Conservation (phyloP, 140 eudicot species). For the Erigeron philadelphicus region DNA sequence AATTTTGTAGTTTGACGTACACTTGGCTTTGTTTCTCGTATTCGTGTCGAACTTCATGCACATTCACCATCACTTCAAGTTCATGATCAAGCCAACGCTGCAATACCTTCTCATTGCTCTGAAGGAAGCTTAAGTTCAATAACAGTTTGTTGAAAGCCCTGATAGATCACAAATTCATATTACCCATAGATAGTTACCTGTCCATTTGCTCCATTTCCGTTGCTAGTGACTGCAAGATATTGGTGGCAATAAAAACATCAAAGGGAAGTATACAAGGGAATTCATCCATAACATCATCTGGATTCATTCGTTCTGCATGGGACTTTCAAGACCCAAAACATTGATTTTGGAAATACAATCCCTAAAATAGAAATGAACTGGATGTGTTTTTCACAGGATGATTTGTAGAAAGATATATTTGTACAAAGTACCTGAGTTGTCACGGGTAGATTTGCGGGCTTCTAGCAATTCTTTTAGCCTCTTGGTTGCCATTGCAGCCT, state of each 20-base stretch:
- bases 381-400: background rate
- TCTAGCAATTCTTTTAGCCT: slow-evolving; percentile 89
- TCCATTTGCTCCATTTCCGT: slow-evolving; percentile 72
- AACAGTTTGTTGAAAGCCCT: background rate
- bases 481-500: slow-evolving; percentile 98
- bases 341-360: background rate
- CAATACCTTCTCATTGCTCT: slow-evolving; percentile 81
- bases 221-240: slow-evolving; percentile 51
- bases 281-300: background rate
- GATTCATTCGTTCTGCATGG: background rate
- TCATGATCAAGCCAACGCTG: slow-evolving; percentile 99
- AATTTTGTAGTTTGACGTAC: slow-evolving; percentile 44
- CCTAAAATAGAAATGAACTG: background rate
- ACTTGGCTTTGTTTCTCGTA: slow-evolving; percentile 97
- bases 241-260: slow-evolving; percentile 1
- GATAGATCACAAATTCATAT: slow-evolving; percentile 6
- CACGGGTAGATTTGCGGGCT: slow-evolving; percentile 90
- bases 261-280: background rate
- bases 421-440: slow-evolving; percentile 52
- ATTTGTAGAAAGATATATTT: background rate
- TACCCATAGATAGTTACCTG: slow-evolving; percentile 50
- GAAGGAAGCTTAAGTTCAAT: slow-evolving; percentile 21
- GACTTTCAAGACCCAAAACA: background rate
- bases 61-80: slow-evolving; percentile 92
- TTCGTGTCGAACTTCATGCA: slow-evolving; percentile 95